Evolutionary conservation across 1,284 basidiomycete species (phyloP).

Genomic region (Trametes hirsuta): DNA sequence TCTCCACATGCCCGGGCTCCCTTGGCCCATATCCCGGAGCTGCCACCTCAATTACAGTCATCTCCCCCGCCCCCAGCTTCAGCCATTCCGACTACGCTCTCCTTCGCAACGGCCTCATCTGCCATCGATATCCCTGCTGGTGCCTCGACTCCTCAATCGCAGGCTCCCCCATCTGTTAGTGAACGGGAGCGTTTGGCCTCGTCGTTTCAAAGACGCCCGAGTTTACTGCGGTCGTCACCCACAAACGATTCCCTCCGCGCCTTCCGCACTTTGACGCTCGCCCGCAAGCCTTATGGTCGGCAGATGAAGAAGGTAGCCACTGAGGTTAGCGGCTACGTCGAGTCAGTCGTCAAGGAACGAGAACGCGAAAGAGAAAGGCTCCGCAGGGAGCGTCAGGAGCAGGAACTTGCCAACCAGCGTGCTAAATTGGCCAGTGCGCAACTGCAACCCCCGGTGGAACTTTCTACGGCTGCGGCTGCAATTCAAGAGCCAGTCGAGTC

Average conservation of each 20-base stretch:
- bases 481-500: neutral
- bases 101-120: conserved; percentile 13
- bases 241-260: conserved; percentile 36
- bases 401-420: conserved; percentile 17
- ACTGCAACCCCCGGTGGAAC: neutral
- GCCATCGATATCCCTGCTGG: conserved; percentile 20
- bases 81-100: conserved; percentile 15
- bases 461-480: neutral
- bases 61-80: conserved; percentile 50
- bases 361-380: conserved; percentile 74
- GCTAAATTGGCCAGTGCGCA: conserved; percentile 9
- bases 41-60: conserved; percentile 67
- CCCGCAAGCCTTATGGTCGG: conserved; percentile 27
- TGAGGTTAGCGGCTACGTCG: conserved; percentile 69
- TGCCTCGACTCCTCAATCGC: conserved; percentile 25
- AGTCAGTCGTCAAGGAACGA: conserved; percentile 69
- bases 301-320: conserved; percentile 51
- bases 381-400: conserved; percentile 54
- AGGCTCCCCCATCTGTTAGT: neutral
- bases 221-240: conserved; percentile 37
- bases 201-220: conserved; percentile 24
- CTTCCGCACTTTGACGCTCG: conserved; percentile 38
- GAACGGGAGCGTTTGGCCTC: conserved; percentile 22
- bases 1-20: conserved; percentile 45
- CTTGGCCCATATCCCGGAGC: conserved; percentile 60